Base-by-base conservation (phyloP, 2,329 filamentous ascomycete species). In the Calonectria montana region DNA sequence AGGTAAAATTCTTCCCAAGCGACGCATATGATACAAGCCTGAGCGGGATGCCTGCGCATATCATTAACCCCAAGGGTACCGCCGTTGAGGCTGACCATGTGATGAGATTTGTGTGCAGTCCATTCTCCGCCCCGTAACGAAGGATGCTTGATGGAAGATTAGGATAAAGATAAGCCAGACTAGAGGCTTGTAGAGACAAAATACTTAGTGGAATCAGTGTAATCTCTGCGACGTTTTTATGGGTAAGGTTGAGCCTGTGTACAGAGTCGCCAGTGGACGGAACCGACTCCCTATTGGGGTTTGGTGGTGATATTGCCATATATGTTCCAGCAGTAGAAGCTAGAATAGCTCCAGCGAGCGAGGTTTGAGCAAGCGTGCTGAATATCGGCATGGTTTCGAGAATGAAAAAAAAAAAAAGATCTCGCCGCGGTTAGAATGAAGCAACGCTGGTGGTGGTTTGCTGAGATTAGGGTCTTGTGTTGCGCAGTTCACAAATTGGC, bases 1-100 rank as follows among this genome's bases (percentile, higher is more conserved):
- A 91, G 0, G 88, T 91, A 74, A 90, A 91, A 69, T 88, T 85
- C 12, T 79, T 81, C 1, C 88, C 89, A 0, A 91, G 82, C 0
- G 83, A 79, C 0, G 81, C 78, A 73, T 85, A 90, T 0, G 88
- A 84, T 0, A 81, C 67, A 13, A 83, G 69, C 7, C 82, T 82
- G 5, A 83, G 74, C 27, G 81, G 78, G 2, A 82, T 45, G 1
- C 83, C 83, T 3, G 68, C 78, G 45, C 76, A 77, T 4, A 84
- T 53, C 21, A 84, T 78, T 0, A 84, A 71, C 0, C 75, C 77
- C 9, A 86, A 61, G 2, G 84, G 84, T 23, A 85, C 61, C 1
- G 75, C 71, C 1, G 84, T 85, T 18, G 78, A 72, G 13, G 75
- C 23, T 5, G 83, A 83, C 83, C 84, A 86, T 8, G 83, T 84